Percentiles rank a stretch among this genome's conserved stretches.
These are phyloP conservation scores for Rhododendron molle DNA, from an alignment of 148 eudicot species.

Conservation along the genomic window DNA sequence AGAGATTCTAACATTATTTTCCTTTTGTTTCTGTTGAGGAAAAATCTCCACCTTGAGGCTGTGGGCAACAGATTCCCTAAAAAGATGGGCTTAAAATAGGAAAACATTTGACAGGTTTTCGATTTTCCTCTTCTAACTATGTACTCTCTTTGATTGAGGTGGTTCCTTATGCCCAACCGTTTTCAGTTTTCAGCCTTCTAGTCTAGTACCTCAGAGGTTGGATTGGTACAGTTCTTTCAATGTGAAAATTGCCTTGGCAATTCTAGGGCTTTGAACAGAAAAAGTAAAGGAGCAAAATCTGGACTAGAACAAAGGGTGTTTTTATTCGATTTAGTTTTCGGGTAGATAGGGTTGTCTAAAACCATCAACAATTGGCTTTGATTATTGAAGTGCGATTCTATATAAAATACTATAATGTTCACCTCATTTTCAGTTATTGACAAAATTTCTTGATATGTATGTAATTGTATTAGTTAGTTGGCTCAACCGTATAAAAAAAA, in stretches of 20 bases:
- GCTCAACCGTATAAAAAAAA: too few species aligned
- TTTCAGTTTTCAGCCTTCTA: not conserved
- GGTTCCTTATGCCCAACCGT: not conserved
- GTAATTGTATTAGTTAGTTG: too few species aligned
- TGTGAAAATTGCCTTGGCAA: not conserved
- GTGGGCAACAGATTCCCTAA: conserved; percentile 2
- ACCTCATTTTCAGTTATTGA: too few species aligned
- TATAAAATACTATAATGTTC: too few species aligned
- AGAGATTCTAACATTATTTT: not conserved
- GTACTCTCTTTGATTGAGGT: not conserved
- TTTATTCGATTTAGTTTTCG: too few species aligned
- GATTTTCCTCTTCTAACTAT: not conserved
- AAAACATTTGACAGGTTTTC: not conserved
- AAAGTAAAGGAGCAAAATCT: not conserved
- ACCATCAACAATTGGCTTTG: not conserved
- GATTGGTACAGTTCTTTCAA: not conserved
- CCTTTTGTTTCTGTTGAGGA: conserved; percentile 9
- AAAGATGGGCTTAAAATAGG: conserved; percentile 14
- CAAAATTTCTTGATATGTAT: too few species aligned
- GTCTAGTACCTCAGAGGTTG: not conserved
- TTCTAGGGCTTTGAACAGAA: not conserved
- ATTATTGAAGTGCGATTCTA: too few species aligned
- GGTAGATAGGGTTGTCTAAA: too few species aligned
- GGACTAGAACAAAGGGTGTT: not conserved
- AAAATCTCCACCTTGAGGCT: conserved; percentile 15